phyloP scores from a whole-genome alignment of 352 stramenopile genomes.

The Phytophthora multivora region DNA sequence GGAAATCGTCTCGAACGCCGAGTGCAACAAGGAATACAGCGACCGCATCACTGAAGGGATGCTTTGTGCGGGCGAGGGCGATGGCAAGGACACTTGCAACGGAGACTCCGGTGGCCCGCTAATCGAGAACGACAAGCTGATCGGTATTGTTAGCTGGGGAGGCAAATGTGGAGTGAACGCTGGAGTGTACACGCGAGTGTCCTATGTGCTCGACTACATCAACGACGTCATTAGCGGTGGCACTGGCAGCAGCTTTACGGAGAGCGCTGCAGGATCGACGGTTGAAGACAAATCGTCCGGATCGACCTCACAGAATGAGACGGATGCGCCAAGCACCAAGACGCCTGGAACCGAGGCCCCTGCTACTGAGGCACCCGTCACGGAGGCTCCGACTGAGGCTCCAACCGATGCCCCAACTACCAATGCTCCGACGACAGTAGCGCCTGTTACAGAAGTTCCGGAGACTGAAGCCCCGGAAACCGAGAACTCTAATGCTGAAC shows the following conservation, averaged over 20 bases:
- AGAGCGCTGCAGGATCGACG: slow-evolving; percentile 12
- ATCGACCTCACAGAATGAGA: slow-evolving; percentile 13
- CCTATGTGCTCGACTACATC: slow-evolving; percentile 60
- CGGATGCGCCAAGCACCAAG: slow-evolving; percentile 6
- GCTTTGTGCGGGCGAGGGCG: slow-evolving; percentile 58
- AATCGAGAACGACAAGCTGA: slow-evolving; percentile 50
- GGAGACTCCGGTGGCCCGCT: slow-evolving; percentile 71
- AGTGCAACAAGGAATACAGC: slow-evolving; percentile 64
- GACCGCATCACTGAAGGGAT: slow-evolving; percentile 65
- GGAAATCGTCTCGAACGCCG: slow-evolving; percentile 56
- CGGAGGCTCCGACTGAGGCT: slow-evolving; percentile 7
- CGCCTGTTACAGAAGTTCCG: not conserved
- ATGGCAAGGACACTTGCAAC: slow-evolving; percentile 65
- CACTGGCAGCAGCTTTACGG: slow-evolving; percentile 22
- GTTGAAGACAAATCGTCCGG: slow-evolving; percentile 1
- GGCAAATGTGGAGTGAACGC: slow-evolving; percentile 54
- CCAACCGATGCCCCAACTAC: not conserved
- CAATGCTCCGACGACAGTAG: not conserved
- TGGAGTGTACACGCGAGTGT: slow-evolving; percentile 63
- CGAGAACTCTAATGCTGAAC: slow-evolving; percentile 8
- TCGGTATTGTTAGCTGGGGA: slow-evolving; percentile 76
- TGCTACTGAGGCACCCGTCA: slow-evolving; percentile 11
- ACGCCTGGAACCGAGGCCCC: slow-evolving; percentile 11
- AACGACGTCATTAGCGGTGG: slow-evolving; percentile 48
- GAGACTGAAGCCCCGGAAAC: not conserved